phyloP scores from a whole-genome alignment of 257 asterid species.

The Plantago major region DNA sequence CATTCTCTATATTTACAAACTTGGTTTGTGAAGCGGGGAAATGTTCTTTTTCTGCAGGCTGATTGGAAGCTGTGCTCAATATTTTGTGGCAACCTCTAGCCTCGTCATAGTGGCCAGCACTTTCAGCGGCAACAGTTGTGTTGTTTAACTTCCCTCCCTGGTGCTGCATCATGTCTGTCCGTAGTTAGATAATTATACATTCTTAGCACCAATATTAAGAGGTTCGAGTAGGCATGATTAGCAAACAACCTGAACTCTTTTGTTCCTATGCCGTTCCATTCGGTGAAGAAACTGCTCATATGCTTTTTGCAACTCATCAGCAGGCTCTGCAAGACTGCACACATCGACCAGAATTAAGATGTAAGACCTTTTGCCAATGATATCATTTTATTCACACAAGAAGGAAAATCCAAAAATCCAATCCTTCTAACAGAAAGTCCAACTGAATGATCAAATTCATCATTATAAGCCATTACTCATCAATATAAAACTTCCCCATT shows the following conservation, averaged over 20 bases:
- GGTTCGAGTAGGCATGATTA: slow-evolving; percentile 16
- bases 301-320: slow-evolving; percentile 75
- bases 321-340: slow-evolving; percentile 91
- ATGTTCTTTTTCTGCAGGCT: slow-evolving; percentile 21
- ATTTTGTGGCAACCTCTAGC: slow-evolving; percentile 28
- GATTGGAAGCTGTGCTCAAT: slow-evolving; percentile 13
- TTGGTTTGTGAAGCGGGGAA: slow-evolving; percentile 19
- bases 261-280: slow-evolving; percentile 46
- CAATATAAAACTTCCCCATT: no score
- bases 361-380: slow-evolving; percentile 5
- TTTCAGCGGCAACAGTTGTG: slow-evolving; percentile 17
- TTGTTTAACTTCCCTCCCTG: slow-evolving; percentile 32
- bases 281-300: slow-evolving; percentile 81
- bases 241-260: slow-evolving; percentile 56
- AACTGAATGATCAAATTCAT: no score
- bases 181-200: slow-evolving; percentile 25
- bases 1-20: slow-evolving; percentile 21
- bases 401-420: background rate
- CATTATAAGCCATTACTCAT: no score
- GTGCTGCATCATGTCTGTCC: slow-evolving; percentile 33
- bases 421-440: no score
- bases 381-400: slow-evolving; percentile 3
- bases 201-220: slow-evolving; percentile 11
- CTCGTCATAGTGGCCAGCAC: slow-evolving; percentile 19
- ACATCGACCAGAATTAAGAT: slow-evolving; percentile 10